A percentile compares a stretch with the other conserved stretches of the same genome.
Evolutionary conservation across 306 rosid species (phyloP).

Genomic region (Cajanus cajan): DNA sequence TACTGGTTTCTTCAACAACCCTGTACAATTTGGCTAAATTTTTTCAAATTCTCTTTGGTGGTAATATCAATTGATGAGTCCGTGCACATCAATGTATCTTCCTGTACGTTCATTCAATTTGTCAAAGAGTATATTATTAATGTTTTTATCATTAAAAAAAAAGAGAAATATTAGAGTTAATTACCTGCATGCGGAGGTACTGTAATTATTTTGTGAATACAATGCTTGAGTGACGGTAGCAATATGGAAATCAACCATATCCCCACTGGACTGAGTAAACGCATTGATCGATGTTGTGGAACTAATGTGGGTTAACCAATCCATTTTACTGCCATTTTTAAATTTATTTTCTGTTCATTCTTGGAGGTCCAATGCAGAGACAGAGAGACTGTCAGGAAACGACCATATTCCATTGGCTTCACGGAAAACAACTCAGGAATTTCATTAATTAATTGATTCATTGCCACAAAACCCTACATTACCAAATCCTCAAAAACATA

Average conservation of each 20-base stretch:
- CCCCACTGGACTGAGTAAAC: constrained; percentile 38
- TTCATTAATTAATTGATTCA: constrained; percentile 24
- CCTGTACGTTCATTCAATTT: constrained; percentile 19
- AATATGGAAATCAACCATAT: constrained; percentile 43
- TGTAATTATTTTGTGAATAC: constrained; percentile 23
- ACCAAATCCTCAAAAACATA: not conserved
- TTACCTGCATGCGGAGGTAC: constrained; percentile 48
- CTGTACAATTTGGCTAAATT: constrained; percentile 36
- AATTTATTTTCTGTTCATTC: constrained; percentile 28
- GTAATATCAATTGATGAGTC: constrained; percentile 43
- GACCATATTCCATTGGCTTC: constrained; percentile 35
- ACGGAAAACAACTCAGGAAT: constrained; percentile 36
- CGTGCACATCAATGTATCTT: constrained; percentile 35
- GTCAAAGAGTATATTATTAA: not conserved
- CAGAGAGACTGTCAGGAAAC: constrained; percentile 37
- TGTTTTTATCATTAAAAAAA: too few species aligned
- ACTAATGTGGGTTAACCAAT: constrained; percentile 33
- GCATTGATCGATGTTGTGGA: constrained; percentile 36
- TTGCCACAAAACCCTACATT: constrained; percentile 35
- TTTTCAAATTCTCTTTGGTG: constrained; percentile 34
- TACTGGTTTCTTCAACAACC: constrained; percentile 39
- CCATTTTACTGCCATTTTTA: constrained; percentile 39
- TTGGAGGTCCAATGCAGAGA: constrained; percentile 42
- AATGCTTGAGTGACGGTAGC: constrained; percentile 36
- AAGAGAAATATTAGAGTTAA: too few species aligned